Evolutionary conservation across 305 asterid species (phyloP).

Genomic region (Fraxinus floribunda): DNA sequence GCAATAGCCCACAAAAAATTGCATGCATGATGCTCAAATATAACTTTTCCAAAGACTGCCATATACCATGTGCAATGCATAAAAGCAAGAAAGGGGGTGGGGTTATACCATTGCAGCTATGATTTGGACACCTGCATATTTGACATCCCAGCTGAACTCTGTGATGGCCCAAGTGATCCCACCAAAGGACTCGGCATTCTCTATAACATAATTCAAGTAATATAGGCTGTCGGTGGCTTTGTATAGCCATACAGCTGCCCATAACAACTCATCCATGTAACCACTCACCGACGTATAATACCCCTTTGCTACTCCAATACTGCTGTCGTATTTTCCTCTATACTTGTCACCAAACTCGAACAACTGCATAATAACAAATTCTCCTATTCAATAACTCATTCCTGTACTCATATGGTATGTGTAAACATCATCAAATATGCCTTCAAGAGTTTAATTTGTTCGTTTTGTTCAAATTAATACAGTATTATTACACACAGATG

Average conservation of each 20-base stretch:
- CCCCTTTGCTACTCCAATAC: constrained; percentile 69
- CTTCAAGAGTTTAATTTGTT: neutral
- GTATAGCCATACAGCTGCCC: constrained; percentile 90
- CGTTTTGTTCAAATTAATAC: neutral
- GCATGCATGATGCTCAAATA: neutral
- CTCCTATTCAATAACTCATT: neutral
- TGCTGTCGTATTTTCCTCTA: constrained; percentile 75
- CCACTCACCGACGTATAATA: constrained; percentile 92
- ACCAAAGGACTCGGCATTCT: constrained; percentile 61
- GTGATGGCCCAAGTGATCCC: constrained; percentile 89
- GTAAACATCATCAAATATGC: neutral
- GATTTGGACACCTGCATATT: constrained; percentile 78
- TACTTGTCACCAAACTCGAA: constrained; percentile 81
- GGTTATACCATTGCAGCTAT: constrained; percentile 64
- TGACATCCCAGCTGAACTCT: constrained; percentile 95
- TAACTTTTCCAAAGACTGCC: neutral
- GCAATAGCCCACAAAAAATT: neutral
- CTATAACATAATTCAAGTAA: constrained; percentile 60
- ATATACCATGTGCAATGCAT: neutral
- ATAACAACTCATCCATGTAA: constrained; percentile 80
- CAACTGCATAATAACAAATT: constrained; percentile 46
- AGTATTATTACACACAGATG: neutral
- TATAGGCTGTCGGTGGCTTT: constrained; percentile 70
- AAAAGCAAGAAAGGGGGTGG: neutral
- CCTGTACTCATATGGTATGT: neutral